Base-by-base conservation (phyloP, 164 flowering plant genomes). In the Kalanchoe fedtschenkoi region DNA sequence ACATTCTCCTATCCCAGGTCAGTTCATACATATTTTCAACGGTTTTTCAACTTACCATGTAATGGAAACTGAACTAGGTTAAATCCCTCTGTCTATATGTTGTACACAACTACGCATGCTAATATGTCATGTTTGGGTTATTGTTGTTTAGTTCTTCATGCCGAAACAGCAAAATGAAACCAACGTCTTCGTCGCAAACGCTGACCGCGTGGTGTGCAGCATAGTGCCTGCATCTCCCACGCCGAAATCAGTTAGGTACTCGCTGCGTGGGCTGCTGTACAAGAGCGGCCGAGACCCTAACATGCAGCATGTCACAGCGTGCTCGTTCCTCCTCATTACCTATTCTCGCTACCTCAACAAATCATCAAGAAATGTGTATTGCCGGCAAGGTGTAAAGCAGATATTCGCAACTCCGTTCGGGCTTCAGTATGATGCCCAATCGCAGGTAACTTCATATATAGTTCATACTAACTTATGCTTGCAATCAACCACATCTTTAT, bases 221-320 rank as follows among this genome's bases (percentile, higher is more conserved):
- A 21, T 80, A 15, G 56, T 82, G 34, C 84, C 87, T n/a, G 84
- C 82, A 66, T 83, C 88, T 21, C 84, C 87, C 0, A 65, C 55
- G 10, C 55, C 78, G 4, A 65, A 32, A 69, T 67, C 68, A 0
- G 79, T 80, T n/a, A 26, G 64, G 3, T 86, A 75, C 63, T 76
- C 87, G 15, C 77, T 72, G 65, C 84, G 87, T 80, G 92, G 89
- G n/a, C 81, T 86, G 2, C 7, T 86, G 6, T 75, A 72, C 62
- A 79, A 76, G 62, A 28, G 71, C 1, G 83, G 83, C 46, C 75
- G 78, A 44, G 75, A 85, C 56, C 4, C 55, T 22, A 80, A 80
- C 44, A n/a, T 81, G 70, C 85, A 86, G 51, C 79, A 80, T 32
- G 32, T 82, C 26, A 76, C 87, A 11, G 66, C 84, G 1, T 38